Conservation (phyloP, 345 rosid species). For the Corchorus capsularis region DNA sequence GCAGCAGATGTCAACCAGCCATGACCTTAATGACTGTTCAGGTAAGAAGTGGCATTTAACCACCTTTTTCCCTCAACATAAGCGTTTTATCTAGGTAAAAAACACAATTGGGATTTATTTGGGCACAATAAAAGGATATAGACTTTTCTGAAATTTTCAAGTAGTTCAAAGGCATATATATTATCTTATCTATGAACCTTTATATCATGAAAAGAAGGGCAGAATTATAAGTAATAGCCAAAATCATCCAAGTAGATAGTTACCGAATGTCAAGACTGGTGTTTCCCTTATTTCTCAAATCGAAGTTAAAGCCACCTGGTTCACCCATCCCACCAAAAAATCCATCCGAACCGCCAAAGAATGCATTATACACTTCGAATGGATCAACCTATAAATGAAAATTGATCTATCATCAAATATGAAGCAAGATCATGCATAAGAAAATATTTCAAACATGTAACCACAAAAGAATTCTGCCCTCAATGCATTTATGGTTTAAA, state of each 20-base stretch:
- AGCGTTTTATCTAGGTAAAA: too few species aligned
- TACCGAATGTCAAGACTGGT: slow-evolving; percentile 78
- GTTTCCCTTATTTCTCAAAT: slow-evolving; percentile 52
- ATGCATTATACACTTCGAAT: slow-evolving; percentile 71
- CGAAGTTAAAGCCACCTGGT: slow-evolving; percentile 57
- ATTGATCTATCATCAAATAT: slow-evolving; percentile 12
- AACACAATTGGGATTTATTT: too few species aligned
- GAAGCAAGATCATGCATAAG: slow-evolving; percentile 11
- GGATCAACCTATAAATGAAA: slow-evolving; percentile 71
- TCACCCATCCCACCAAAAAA: slow-evolving; percentile 64
- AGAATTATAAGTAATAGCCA: neutral
- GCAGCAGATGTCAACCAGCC: too few species aligned
- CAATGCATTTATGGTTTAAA: neutral
- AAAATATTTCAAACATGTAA: neutral
- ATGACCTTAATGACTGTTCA: too few species aligned
- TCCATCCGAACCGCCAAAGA: slow-evolving; percentile 81
- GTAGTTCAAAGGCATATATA: too few species aligned
- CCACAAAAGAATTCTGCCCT: slow-evolving; percentile 5
- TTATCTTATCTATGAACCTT: neutral
- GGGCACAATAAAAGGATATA: too few species aligned
- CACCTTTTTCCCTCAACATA: too few species aligned
- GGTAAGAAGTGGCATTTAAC: too few species aligned
- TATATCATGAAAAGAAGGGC: neutral
- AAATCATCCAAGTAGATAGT: slow-evolving; percentile 6
- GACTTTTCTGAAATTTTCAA: too few species aligned